A percentile compares a stretch with the other conserved stretches of the same genome.
phyloP scores from a whole-genome alignment of 768 basidiomycete genomes.

The Trametes gibbosa region DNA sequence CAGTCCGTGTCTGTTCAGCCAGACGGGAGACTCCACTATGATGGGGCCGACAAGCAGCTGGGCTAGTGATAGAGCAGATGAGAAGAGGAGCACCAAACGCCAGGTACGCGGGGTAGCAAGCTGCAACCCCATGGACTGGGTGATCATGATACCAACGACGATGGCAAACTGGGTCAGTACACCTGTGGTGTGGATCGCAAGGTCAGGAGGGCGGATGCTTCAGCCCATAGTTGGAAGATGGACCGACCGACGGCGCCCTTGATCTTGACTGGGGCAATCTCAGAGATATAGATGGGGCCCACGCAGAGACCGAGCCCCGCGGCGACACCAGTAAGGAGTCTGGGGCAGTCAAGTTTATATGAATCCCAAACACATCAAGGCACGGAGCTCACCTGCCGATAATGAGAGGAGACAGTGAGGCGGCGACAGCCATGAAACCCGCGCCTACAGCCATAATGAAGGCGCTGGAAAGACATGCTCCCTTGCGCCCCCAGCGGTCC shows the following conservation, averaged over 20 bases:
- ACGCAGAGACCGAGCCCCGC: constrained; percentile 75
- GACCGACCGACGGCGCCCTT: constrained; percentile 68
- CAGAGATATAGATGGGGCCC: constrained; percentile 82
- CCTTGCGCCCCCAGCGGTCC: constrained; percentile 69
- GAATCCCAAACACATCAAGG: neutral
- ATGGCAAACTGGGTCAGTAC: constrained; percentile 81
- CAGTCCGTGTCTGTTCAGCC: constrained; percentile 52
- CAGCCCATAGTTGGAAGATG: neutral
- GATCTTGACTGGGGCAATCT: constrained; percentile 76
- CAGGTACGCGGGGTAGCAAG: constrained; percentile 69
- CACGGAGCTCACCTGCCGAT: constrained; percentile 56
- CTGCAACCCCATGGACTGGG: constrained; percentile 72
- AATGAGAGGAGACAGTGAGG: constrained; percentile 51
- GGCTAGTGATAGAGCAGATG: constrained; percentile 48
- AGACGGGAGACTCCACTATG: constrained; percentile 71
- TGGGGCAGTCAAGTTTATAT: constrained; percentile 25
- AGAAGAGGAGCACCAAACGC: constrained; percentile 69
- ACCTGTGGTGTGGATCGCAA: constrained; percentile 38
- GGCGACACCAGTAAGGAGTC: constrained; percentile 65
- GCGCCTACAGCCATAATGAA: constrained; percentile 56
- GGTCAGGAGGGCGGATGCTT: neutral
- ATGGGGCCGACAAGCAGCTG: constrained; percentile 55
- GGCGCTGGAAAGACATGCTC: constrained; percentile 60
- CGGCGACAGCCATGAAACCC: constrained; percentile 61
- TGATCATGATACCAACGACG: constrained; percentile 83